Evolutionary conservation across 176 grass and related monocot genomes (phyloP).

Genomic region (Alloteropsis semialata): DNA sequence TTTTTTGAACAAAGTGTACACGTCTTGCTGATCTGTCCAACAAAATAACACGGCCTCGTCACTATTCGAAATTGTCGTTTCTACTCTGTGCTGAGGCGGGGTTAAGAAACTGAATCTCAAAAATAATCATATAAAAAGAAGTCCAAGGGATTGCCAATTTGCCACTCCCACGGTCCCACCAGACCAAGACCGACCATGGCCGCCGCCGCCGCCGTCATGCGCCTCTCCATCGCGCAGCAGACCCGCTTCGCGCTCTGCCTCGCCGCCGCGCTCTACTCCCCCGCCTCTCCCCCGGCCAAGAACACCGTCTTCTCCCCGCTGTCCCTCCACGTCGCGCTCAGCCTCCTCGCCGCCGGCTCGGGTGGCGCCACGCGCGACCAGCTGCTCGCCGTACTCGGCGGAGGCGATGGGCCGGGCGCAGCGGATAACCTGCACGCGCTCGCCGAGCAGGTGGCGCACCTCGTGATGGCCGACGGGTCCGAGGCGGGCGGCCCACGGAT

Average conservation of each 20-base stretch:
- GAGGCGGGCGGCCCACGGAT: constrained; percentile 42
- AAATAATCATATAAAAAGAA: no score
- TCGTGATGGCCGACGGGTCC: constrained; percentile 55
- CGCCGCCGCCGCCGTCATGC: constrained; percentile 39
- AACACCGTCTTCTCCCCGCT: constrained; percentile 78
- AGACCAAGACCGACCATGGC: constrained; percentile 28
- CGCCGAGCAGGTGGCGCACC: constrained; percentile 45
- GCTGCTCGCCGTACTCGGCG: constrained; percentile 30
- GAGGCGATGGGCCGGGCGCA: background rate
- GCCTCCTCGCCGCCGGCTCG: constrained; percentile 57
- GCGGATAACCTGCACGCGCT: constrained; percentile 34
- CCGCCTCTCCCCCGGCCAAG: background rate
- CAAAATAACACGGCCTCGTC: no score
- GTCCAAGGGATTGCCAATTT: no score
- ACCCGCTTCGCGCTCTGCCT: constrained; percentile 59
- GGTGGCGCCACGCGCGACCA: constrained; percentile 57
- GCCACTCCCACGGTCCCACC: background rate
- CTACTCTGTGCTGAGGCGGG: no score
- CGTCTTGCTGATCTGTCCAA: no score
- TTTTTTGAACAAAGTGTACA: no score
- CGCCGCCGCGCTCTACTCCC: constrained; percentile 35
- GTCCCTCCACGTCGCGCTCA: constrained; percentile 67
- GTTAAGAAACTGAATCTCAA: background rate
- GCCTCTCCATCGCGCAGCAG: constrained; percentile 58
- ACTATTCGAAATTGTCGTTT: no score